Evolutionary conservation across 148 eudicot genomes (phyloP).

Genomic region (Fagopyrum esculentum): DNA sequence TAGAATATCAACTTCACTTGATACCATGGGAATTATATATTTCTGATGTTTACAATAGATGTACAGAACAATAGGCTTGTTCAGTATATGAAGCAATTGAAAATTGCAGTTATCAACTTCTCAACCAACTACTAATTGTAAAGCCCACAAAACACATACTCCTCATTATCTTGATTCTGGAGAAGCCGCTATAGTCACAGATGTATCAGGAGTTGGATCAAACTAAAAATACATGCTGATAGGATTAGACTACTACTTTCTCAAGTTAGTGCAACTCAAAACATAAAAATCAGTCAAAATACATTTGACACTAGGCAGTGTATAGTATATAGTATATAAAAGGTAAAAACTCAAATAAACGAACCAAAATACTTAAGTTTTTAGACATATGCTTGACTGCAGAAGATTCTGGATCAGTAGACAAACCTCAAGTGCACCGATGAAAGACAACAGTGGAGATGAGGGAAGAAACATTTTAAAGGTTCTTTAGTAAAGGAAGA

Average conservation of each 20-base stretch:
- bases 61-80: background rate
- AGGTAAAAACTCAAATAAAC: background rate
- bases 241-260: background rate
- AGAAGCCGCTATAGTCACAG: background rate
- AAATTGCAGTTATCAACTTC: background rate
- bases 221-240: background rate
- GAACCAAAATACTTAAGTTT: background rate
- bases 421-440: conserved; percentile 96
- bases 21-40: background rate
- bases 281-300: too few relatives aligned
- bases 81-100: background rate
- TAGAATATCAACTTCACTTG: background rate
- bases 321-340: background rate
- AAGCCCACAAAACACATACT: background rate
- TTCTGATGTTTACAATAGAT: background rate
- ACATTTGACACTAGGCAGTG: too few relatives aligned
- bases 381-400: background rate
- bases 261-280: too few relatives aligned
- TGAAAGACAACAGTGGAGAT: conserved; percentile 80
- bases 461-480: conserved; percentile 98
- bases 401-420: conserved; percentile 8
- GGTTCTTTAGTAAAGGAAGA: conserved; percentile 80
- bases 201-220: conserved; percentile 3
- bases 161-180: background rate
- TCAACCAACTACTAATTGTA: background rate